Evolutionary conservation across 1,139 yeast species (phyloP), one percentile per base, ranked within the genome.

Genomic region (Debaryomyces subglobosus): DNA sequence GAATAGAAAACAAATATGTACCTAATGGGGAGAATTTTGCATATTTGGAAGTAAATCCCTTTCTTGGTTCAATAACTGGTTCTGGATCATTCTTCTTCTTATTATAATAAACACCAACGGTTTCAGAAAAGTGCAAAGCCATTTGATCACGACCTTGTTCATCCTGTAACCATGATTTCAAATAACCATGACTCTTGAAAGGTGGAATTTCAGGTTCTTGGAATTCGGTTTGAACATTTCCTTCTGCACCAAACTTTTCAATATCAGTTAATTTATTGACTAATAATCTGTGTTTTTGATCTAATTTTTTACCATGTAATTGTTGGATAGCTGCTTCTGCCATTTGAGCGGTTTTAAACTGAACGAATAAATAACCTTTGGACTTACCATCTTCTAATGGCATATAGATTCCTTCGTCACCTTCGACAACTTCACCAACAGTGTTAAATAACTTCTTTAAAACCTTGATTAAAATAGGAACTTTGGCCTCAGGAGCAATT

Each of bases 1-100:
- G 97, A 63, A 91, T 80, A 2, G 97, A 86, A 61, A 89, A 84
- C 57, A 94, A 74, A 63, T 83, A 92, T 23, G 95, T 86, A 68
- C 99, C 99, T 71, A 85, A 85, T 61, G 98, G 97, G 46, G 98
- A 91, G 77, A 92, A 94, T 65, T 86, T 86, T 60, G 92, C 89
- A 59, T 85, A 89, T 56, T 89, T 86, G 51, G 91, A 85, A 46
- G 97, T 91, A 86, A 96, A 90, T 54, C 86, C 85, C 57, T 79
- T 77, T 72, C 92, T 81, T 60, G 96, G 88, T 61, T 87, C 91
- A 53, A 88, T 82, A 34, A 78, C 92, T 46, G 81, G 80, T 67
- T 89, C 96, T 25, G 96, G 95, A 41, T 82, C 84, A 52, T 83
- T 82, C 53, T 81, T 79, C 67, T 81, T 83, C 65, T 89, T 87